phyloP scores from a whole-genome alignment of 2,329 filamentous ascomycete species.

The Fusarium sp. region DNA sequence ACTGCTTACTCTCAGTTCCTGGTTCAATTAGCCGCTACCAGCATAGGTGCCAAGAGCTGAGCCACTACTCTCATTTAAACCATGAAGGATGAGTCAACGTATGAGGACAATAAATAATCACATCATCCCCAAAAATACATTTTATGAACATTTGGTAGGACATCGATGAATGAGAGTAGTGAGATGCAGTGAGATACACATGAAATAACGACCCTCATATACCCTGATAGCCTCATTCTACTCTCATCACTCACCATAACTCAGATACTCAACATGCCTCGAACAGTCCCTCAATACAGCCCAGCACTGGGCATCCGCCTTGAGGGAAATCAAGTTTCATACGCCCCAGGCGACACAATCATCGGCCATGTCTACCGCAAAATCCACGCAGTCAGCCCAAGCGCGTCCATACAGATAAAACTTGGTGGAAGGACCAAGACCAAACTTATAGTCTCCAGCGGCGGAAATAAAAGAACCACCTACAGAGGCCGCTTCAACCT shows the following conservation, averaged over 20 bases:
- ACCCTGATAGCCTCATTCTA: neutral
- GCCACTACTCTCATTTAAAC: neutral
- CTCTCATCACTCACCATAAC: neutral
- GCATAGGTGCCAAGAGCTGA: neutral
- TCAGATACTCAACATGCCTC: constrained; percentile 4
- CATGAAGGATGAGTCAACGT: neutral
- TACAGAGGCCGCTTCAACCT: constrained; percentile 27
- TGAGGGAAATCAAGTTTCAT: neutral
- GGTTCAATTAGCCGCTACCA: neutral
- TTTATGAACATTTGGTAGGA: neutral
- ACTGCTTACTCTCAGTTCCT: neutral
- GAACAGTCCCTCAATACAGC: neutral
- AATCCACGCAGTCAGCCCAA: constrained; percentile 39
- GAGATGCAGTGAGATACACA: neutral
- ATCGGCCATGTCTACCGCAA: constrained; percentile 43
- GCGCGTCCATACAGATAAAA: constrained; percentile 35
- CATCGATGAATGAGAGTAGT: neutral
- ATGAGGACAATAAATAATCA: neutral
- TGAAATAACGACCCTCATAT: neutral
- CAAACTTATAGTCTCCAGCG: constrained; percentile 30
- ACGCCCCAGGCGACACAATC: constrained; percentile 45
- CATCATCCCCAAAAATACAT: neutral
- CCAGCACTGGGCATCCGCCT: constrained; percentile 28
- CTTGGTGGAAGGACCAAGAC: constrained; percentile 45
- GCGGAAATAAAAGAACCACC: neutral